phyloP scores from a whole-genome alignment of 371 early-diverging fungal genomes.

The Synchytrium microbalum region DNA sequence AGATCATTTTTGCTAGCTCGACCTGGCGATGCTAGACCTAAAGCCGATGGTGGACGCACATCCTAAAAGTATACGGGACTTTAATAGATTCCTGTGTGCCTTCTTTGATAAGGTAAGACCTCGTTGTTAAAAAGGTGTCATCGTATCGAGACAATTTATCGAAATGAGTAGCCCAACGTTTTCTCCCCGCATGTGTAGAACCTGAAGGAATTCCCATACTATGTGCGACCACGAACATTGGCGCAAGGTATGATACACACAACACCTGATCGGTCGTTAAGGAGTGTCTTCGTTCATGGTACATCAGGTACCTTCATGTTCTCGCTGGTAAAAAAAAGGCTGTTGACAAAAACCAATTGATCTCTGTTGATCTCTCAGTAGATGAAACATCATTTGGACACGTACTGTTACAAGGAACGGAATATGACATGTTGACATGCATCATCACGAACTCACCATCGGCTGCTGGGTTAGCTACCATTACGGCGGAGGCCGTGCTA shows the following conservation, averaged over 20 bases:
- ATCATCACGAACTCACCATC: conserved; percentile 12
- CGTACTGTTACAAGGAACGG: conserved; percentile 31
- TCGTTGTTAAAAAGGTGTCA: conserved; percentile 3
- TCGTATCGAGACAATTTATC: background rate
- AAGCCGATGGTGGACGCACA: no score
- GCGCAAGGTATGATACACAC: conserved; percentile 30
- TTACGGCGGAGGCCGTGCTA: conserved; percentile 22
- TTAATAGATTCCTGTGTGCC: conserved; percentile 36
- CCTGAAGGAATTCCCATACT: conserved; percentile 39
- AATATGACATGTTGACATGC: conserved; percentile 27
- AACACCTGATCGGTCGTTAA: conserved; percentile 25
- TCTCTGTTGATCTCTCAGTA: conserved; percentile 8
- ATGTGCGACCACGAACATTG: conserved; percentile 27
- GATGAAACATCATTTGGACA: conserved; percentile 14
- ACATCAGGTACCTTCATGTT: background rate
- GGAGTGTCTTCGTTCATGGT: conserved; percentile 31
- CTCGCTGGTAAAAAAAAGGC: background rate
- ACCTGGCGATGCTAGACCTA: no score
- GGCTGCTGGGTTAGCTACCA: conserved; percentile 24
- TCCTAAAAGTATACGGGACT: conserved; percentile 28
- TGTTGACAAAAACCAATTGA: background rate
- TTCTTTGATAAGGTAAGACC: conserved; percentile 38
- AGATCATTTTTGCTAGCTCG: no score
- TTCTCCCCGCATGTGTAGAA: conserved; percentile 22
- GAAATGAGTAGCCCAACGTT: background rate